Base-by-base conservation (phyloP, 805 yeast genomes). In the Kuraishia floccosa region DNA sequence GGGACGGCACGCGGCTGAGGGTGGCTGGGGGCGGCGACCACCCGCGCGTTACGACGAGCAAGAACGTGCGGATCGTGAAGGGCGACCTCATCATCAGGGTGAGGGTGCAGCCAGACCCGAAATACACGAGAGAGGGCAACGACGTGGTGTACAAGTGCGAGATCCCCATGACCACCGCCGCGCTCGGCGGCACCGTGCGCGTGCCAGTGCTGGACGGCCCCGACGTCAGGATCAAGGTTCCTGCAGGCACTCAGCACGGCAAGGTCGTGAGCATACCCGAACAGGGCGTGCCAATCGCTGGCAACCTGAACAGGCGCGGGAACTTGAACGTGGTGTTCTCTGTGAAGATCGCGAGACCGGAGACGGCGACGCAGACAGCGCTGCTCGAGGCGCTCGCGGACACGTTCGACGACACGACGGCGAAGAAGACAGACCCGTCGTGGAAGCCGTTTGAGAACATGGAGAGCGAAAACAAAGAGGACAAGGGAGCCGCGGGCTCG, bases 331-430 rank as follows among this genome's bases (percentile, higher is more conserved):
- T 91, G 12, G 62, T 72, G 9, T 66, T 86, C 41, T 72, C 73
- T 30, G 80, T 91, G 12, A 70, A 72, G 44, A 73, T 86, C 4
- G 60, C 76, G 42, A 69, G 75, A 35, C 94, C 97, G 2, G 67
- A 68, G 33, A 78, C 82, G 16, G 82, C 89, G 10, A 78, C 91
- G 1, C 95, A 91, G 52, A 78, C 76, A 9, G 93, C 93, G 18
- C 60, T 91, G 33, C 65, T 93, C 46, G 99, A 91, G 52, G 95
- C 96, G 0, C 65, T 91, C 39, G 98, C 99, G 2, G 96, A 86
- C 48, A 80, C 94, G 2, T 69, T 80, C 30, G 73, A 81, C 35
- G 99, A 91, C 52, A 63, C 63, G 26, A 67, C 64, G 16, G 98
- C 98, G 3, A 80, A 69, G 42, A 63, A 93, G 39, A 61, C 76